Evolutionary conservation across 2,329 filamentous ascomycete genomes (phyloP), one percentile per base, ranked within the genome.

Genomic region (Neopestalotiopsis sp.): DNA sequence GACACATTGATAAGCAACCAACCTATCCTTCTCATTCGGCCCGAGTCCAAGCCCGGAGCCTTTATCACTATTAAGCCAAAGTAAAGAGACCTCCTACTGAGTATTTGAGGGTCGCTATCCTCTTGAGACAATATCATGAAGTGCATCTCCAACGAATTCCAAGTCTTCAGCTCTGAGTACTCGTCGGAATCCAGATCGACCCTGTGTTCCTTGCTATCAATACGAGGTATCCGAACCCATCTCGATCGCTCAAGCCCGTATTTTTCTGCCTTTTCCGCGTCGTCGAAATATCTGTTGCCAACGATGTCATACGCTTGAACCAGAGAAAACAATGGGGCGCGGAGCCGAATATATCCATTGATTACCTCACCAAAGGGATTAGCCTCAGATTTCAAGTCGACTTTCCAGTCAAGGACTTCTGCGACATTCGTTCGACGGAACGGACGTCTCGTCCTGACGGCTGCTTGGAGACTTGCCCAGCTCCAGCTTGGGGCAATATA

Each of bases 401-500:
- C 68, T 14, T 69, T 38, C 68, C 70, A 74, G 1, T 68, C 68
- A 20, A 65, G 17, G 17, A 71, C 40, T 4, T 67, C 38, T 10
- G 70, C 68, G 28, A 70, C 49, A 42, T 64, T 56, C 9, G 20
- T 49, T 63, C 63, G 67, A 4, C 64, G 28, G 3, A 30, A 42
- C 4, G 3, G 17, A 24, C 28, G 4, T 20, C 56, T 32, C 2
- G 42, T 65, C n/a, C 32, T 45, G 13, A 66, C 68, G 6, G 69
- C 52, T n/a, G n/a, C 72, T 3, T 57, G 58, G 34, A 68, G 72
- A 24, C 70, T 65, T 17, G 70, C 68, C 72, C 72, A 73, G 42
- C 72, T 72, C 72, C 72, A 73, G 68, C 70, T 72, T 10, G 72
- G 72, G 10, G 68, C 72, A 3, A 64, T 69, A 24, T 72, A 73